phyloP scores from a whole-genome alignment of 192 early-diverging fungal genomes.

The Gigaspora rosea region DNA sequence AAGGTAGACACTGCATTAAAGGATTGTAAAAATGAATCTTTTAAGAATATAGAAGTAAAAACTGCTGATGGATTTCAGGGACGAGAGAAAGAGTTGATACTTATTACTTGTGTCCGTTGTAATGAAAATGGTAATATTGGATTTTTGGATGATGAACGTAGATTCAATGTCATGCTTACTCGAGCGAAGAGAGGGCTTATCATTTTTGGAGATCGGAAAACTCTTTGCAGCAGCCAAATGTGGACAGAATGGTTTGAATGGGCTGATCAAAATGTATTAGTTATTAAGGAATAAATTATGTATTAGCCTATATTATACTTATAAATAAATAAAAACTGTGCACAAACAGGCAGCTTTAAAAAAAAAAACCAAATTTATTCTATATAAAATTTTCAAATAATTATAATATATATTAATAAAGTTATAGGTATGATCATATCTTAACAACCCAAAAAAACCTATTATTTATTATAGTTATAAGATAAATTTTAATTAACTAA shows the following conservation, averaged over 20 bases:
- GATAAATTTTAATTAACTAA: too few species aligned
- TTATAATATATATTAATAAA: too few species aligned
- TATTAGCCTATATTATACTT: too few species aligned
- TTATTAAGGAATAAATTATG: background rate
- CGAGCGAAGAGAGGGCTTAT: background rate
- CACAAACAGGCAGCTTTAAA: too few species aligned
- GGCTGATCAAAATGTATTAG: background rate
- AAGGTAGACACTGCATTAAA: background rate
- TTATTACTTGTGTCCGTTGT: background rate
- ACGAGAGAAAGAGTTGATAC: background rate
- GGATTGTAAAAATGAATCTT: background rate
- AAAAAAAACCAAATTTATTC: too few species aligned
- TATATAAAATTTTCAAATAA: too few species aligned
- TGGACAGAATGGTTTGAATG: background rate
- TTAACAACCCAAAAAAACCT: too few species aligned
- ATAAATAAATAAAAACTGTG: too few species aligned
- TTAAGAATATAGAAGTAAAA: background rate
- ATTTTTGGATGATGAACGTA: background rate
- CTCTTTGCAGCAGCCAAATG: background rate
- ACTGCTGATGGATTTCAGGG: slow-evolving; percentile 5
- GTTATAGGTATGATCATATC: too few species aligned
- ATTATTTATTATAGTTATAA: too few species aligned
- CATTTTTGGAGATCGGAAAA: slow-evolving; percentile 7
- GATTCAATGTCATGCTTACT: slow-evolving; percentile 8
- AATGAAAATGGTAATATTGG: background rate